These are phyloP conservation scores for Schizochytrium sp. DNA, from an alignment of 108 stramenopile genomes.

Conservation along the genomic window DNA sequence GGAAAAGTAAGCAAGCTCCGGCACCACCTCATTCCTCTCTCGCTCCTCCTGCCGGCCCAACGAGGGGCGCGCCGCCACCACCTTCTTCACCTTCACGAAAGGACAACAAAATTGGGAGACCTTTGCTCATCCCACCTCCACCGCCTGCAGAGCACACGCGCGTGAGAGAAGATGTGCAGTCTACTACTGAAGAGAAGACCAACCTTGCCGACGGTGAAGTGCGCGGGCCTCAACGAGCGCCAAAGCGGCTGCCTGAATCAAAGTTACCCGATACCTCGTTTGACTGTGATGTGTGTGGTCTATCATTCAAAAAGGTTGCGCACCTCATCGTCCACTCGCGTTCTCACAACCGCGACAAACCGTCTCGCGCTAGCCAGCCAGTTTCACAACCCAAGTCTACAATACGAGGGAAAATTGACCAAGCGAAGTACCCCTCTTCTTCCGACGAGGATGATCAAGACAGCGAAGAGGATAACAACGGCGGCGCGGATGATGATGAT, in stretches of 20 bases:
- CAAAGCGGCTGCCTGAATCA: neutral
- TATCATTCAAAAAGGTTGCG: neutral
- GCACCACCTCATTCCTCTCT: neutral
- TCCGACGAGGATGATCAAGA: neutral
- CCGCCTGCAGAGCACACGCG: no score
- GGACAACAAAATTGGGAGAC: neutral
- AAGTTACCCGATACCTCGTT: neutral
- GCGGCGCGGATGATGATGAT: neutral
- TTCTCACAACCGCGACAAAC: neutral
- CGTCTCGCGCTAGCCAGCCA: no score
- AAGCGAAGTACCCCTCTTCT: neutral
- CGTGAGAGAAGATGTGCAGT: neutral
- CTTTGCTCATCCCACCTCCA: no score
- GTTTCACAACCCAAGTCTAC: no score
- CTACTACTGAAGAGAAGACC: no score
- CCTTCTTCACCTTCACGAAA: neutral
- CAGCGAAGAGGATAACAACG: neutral
- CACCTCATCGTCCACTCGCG: neutral
- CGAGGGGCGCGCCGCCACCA: no score
- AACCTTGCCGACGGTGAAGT: neutral
- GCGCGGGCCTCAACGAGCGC: neutral
- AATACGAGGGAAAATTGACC: neutral
- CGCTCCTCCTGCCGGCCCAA: no score
- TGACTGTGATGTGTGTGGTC: neutral
- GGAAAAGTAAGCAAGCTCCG: neutral